A percentile compares a stretch with the other conserved stretches of the same genome.
Evolutionary conservation across 495 filamentous ascomycete species (phyloP).

Genomic region (Penicillium cosmopolitanum): DNA sequence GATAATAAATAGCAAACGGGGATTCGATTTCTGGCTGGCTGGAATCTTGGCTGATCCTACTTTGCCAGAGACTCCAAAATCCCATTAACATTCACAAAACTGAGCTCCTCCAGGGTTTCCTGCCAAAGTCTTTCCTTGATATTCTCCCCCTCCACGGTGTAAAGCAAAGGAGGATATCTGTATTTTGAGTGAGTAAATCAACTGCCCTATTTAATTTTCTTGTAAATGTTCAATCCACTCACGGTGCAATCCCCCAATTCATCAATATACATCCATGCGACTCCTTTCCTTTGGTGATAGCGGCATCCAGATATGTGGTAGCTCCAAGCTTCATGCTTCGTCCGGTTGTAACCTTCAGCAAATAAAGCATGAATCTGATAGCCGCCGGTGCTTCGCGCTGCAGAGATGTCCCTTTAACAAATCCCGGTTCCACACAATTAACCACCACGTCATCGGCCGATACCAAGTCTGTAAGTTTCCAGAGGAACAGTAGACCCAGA

Average conservation of each 20-base stretch:
- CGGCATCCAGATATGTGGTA: constrained; percentile 48
- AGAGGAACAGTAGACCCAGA: constrained; percentile 45
- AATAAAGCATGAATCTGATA: constrained; percentile 12
- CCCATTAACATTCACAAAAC: constrained; percentile 37
- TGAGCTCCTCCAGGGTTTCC: constrained; percentile 47
- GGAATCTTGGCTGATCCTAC: too few species aligned
- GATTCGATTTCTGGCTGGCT: too few species aligned
- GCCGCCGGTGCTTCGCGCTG: constrained; percentile 28
- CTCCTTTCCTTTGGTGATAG: constrained; percentile 44
- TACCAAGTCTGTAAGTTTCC: constrained; percentile 45
- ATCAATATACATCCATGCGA: constrained; percentile 47
- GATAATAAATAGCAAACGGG: too few species aligned
- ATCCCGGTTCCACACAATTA: constrained; percentile 52
- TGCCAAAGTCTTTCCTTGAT: constrained; percentile 43
- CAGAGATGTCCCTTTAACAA: constrained; percentile 46
- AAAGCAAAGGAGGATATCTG: constrained; percentile 30
- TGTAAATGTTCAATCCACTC: constrained; percentile 22
- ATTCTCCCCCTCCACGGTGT: constrained; percentile 39
- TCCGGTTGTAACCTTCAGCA: constrained; percentile 30
- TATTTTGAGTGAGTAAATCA: neutral
- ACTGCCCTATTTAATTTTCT: too few species aligned
- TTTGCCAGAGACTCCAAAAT: constrained; percentile 29
- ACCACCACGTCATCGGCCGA: constrained; percentile 48
- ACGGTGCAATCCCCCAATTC: constrained; percentile 47
- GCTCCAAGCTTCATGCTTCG: constrained; percentile 43